phyloP scores from a whole-genome alignment of 345 rosid genomes.

The Salix arbutifolia region DNA sequence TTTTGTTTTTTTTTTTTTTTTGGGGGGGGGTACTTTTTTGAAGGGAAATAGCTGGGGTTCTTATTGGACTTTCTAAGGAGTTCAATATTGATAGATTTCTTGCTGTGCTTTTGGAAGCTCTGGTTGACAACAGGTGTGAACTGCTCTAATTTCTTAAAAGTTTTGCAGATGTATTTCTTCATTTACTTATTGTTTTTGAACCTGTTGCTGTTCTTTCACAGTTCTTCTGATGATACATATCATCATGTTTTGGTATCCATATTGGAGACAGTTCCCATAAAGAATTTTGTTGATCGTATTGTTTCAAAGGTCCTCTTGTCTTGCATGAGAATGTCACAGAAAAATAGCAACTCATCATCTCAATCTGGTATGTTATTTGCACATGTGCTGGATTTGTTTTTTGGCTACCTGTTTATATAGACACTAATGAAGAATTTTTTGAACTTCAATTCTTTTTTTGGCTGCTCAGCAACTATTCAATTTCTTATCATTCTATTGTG shows the following conservation, averaged over 20 bases:
- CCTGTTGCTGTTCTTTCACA: conserved; percentile 37
- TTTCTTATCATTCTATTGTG: too few relatives aligned
- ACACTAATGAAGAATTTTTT: too few relatives aligned
- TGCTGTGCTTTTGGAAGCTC: conserved; percentile 52
- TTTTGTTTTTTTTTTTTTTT: not conserved
- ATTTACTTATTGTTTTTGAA: conserved; percentile 6
- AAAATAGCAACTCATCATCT: conserved; percentile 36
- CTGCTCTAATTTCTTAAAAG: conserved; percentile 9
- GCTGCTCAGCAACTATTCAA: too few relatives aligned
- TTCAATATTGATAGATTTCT: conserved; percentile 75
- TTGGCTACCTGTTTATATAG: too few relatives aligned
- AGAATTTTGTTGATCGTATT: conserved; percentile 47
- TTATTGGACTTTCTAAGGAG: conserved; percentile 60
- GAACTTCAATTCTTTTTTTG: too few relatives aligned
- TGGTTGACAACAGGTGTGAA: conserved; percentile 63
- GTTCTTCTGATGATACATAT: conserved; percentile 60
- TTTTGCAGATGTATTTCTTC: not conserved
- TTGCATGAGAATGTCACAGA: conserved; percentile 59
- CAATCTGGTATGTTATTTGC: conserved; percentile 45
- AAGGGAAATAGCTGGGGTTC: conserved; percentile 64
- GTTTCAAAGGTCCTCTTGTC: conserved; percentile 53
- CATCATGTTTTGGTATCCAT: conserved; percentile 48
- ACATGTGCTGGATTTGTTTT: not conserved
- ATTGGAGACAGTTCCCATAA: conserved; percentile 58
- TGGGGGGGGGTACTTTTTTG: conserved; percentile 7